A percentile compares a stretch with the other conserved stretches of the same genome.
These are phyloP conservation scores for Cucurbita pepo DNA, from an alignment of 306 rosid species.

Conservation along the genomic window DNA sequence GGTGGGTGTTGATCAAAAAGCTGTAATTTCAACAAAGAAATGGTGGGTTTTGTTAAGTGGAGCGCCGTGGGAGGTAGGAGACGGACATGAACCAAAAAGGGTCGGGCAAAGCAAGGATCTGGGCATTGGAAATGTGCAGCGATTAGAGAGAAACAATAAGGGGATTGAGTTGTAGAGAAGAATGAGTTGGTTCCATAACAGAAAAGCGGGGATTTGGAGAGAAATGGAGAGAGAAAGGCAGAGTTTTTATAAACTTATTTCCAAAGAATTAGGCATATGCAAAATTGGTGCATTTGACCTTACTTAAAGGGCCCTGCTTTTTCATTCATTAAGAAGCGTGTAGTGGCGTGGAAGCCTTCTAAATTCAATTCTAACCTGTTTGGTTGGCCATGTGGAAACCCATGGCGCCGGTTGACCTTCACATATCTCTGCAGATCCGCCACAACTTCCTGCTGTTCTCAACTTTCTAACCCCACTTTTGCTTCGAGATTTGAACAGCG, in stretches of 20 bases:
- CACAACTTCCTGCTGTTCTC: not conserved
- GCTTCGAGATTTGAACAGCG: not conserved
- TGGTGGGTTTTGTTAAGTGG: not conserved
- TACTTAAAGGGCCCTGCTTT: not conserved
- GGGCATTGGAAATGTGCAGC: not conserved
- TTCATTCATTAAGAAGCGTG: not conserved
- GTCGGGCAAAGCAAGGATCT: not conserved
- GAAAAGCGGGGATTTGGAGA: not conserved
- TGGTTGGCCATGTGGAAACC: not conserved
- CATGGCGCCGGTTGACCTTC: not conserved
- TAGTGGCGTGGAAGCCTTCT: not conserved
- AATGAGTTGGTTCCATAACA: not conserved
- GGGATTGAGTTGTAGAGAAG: not conserved
- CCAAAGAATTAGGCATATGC: not conserved
- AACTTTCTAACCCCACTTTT: not conserved
- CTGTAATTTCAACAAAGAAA: not conserved
- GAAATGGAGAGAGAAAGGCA: not conserved
- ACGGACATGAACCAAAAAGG: not conserved
- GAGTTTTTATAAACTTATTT: not conserved
- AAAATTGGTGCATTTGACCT: not conserved
- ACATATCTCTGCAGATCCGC: conserved; percentile 1
- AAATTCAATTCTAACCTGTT: not conserved
- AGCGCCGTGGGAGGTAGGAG: not conserved
- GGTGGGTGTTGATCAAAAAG: not conserved
- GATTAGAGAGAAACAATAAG: not conserved